phyloP scores from a whole-genome alignment of 2,329 filamentous ascomycete species.

The Eurotiales sp. region DNA sequence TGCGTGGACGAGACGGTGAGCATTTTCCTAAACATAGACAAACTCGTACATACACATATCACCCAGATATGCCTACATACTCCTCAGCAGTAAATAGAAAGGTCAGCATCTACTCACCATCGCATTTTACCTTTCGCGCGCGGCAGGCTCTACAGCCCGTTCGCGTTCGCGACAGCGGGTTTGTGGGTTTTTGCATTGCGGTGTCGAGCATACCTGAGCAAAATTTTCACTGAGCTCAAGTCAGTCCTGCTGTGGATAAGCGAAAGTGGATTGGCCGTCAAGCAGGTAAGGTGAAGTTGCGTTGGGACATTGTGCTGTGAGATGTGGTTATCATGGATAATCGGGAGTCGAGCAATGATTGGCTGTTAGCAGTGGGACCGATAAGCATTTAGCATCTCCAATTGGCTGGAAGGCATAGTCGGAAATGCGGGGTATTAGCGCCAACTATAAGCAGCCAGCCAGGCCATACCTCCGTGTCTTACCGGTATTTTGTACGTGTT shows the following conservation, averaged over 20 bases:
- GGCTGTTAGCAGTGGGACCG: neutral
- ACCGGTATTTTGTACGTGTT: no score
- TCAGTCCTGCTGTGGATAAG: no score
- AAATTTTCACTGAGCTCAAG: neutral
- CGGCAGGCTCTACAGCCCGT: slow-evolving; percentile 23
- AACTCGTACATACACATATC: no score
- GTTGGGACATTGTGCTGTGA: neutral
- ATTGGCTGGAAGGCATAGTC: no score
- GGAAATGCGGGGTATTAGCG: no score
- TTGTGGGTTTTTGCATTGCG: neutral
- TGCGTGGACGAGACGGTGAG: slow-evolving; percentile 10
- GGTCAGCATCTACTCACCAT: slow-evolving; percentile 15
- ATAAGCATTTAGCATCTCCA: neutral
- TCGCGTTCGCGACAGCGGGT: slow-evolving; percentile 18
- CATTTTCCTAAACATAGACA: no score
- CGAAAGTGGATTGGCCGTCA: no score
- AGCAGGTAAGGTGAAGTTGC: no score
- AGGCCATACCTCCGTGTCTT: no score
- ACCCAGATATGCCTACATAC: no score
- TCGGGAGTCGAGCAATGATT: neutral
- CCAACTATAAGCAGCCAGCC: no score
- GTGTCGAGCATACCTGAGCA: neutral
- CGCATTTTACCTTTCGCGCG: slow-evolving; percentile 22
- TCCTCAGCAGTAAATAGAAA: neutral
- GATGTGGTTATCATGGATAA: neutral